Conservation (phyloP, 306 rosid species). For the Acacia confusa region DNA sequence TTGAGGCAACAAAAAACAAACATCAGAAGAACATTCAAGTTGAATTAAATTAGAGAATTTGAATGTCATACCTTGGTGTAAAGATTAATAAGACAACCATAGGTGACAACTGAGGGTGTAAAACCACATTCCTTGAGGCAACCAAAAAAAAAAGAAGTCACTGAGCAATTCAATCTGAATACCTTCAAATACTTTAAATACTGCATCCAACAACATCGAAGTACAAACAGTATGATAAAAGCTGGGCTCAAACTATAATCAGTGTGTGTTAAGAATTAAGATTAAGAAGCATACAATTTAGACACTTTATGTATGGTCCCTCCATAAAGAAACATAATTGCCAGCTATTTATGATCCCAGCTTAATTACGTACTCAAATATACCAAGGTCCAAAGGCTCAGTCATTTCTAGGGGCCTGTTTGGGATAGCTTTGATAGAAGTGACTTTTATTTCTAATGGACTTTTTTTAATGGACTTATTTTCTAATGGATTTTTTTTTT, state of each 20-base stretch:
- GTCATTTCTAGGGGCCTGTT: no score
- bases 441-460: no score
- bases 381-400: not conserved
- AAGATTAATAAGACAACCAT: conserved; percentile 92
- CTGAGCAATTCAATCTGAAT: conserved; percentile 16
- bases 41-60: conserved; percentile 20
- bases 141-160: conserved; percentile 17
- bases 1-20: no score
- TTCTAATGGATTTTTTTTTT: no score
- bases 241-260: not conserved
- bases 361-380: conserved; percentile 12
- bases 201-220: conserved; percentile 12
- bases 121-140: conserved; percentile 84
- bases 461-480: no score
- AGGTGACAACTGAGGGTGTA: conserved; percentile 84
- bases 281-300: not conserved
- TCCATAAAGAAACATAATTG: not conserved
- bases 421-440: no score
- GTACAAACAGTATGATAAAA: not conserved
- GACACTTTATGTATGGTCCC: conserved; percentile 18
- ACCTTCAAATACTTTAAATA: conserved; percentile 1
- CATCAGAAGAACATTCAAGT: not conserved
- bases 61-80: conserved; percentile 66
- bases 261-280: conserved; percentile 14
- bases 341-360: not conserved